Percentiles rank a stretch among this genome's conserved stretches.
Evolutionary conservation across 805 yeast genomes (phyloP).

Genomic region (Pichia rugopelliculosa): DNA sequence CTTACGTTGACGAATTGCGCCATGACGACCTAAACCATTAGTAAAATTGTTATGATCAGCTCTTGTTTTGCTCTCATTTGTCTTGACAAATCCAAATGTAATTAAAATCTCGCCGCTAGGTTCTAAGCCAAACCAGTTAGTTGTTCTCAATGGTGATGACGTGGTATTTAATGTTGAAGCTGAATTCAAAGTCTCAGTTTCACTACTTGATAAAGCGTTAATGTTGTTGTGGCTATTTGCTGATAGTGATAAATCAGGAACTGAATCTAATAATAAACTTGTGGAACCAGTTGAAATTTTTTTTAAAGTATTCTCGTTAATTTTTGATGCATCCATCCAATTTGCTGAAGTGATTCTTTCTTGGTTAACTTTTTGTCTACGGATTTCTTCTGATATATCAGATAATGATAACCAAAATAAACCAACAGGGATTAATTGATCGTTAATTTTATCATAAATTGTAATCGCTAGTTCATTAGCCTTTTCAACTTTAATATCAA

Average conservation of each 20-base stretch:
- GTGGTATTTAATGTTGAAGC: conserved; percentile 9
- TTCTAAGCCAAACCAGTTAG: conserved; percentile 85
- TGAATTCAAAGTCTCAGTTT: neutral
- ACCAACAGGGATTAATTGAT: conserved; percentile 75
- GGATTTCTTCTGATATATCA: conserved; percentile 89
- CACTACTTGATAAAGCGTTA: neutral
- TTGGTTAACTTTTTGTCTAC: conserved; percentile 78
- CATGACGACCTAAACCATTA: conserved; percentile 86
- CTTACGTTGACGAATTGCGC: conserved; percentile 93
- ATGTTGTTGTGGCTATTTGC: neutral
- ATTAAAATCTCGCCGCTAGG: conserved; percentile 89
- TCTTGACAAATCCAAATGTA: conserved; percentile 71
- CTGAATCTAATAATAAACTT: neutral
- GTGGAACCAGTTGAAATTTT: neutral
- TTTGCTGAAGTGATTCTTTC: conserved; percentile 59
- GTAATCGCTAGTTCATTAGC: conserved; percentile 89
- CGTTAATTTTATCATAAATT: conserved; percentile 73
- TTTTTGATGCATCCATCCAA: conserved; percentile 78
- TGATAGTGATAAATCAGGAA: neutral
- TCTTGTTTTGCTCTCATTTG: conserved; percentile 33
- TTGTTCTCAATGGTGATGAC: conserved; percentile 29
- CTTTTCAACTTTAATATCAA: conserved; percentile 72
- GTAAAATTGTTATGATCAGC: conserved; percentile 42
- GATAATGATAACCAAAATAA: conserved; percentile 84
- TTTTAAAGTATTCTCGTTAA: conserved; percentile 22